A percentile compares a stretch with the other conserved stretches of the same genome.
These are phyloP conservation scores for Primulina huaijiensis DNA, from an alignment of 257 asterid species.

Conservation along the genomic window DNA sequence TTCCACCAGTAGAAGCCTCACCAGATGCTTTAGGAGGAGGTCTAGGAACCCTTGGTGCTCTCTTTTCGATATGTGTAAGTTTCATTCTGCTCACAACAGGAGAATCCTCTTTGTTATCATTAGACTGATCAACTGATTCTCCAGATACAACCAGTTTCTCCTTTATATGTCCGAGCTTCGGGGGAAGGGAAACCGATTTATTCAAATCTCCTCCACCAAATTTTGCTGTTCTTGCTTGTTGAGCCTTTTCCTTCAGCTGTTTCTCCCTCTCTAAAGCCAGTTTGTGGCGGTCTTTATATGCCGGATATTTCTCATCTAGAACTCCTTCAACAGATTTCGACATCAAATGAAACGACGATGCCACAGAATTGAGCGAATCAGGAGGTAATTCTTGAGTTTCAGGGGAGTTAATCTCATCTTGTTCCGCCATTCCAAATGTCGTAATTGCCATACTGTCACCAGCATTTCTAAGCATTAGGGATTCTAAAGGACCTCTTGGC, in stretches of 20 bases:
- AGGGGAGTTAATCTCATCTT: slow-evolving; percentile 56
- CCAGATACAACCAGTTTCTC: slow-evolving; percentile 58
- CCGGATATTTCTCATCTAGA: slow-evolving; percentile 83
- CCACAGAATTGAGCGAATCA: slow-evolving; percentile 50
- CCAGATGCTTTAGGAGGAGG: slow-evolving; percentile 80
- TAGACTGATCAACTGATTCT: slow-evolving; percentile 47
- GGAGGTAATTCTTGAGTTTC: slow-evolving; percentile 38
- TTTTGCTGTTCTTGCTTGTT: slow-evolving; percentile 75
- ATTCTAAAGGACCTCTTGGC: slow-evolving; percentile 77
- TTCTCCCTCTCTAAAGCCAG: slow-evolving; percentile 88
- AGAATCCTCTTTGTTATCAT: slow-evolving; percentile 47
- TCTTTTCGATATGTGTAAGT: slow-evolving; percentile 63
- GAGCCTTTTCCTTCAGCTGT: slow-evolving; percentile 77
- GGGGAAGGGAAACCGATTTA: slow-evolving; percentile 55
- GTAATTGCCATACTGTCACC: slow-evolving; percentile 76
- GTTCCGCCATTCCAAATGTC: slow-evolving; percentile 64
- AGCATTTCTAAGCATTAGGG: slow-evolving; percentile 81
- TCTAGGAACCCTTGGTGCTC: slow-evolving; percentile 76
- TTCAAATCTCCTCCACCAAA: slow-evolving; percentile 46
- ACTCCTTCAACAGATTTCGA: slow-evolving; percentile 91
- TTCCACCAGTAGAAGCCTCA: slow-evolving; percentile 37
- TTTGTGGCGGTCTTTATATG: slow-evolving; percentile 84
- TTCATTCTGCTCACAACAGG: slow-evolving; percentile 71
- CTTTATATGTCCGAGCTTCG: slow-evolving; percentile 70
- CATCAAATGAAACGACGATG: slow-evolving; percentile 82